Evolutionary conservation across 768 basidiomycete species (phyloP), one percentile per base, ranked within the genome.

Genomic region (Lactarius sp.): DNA sequence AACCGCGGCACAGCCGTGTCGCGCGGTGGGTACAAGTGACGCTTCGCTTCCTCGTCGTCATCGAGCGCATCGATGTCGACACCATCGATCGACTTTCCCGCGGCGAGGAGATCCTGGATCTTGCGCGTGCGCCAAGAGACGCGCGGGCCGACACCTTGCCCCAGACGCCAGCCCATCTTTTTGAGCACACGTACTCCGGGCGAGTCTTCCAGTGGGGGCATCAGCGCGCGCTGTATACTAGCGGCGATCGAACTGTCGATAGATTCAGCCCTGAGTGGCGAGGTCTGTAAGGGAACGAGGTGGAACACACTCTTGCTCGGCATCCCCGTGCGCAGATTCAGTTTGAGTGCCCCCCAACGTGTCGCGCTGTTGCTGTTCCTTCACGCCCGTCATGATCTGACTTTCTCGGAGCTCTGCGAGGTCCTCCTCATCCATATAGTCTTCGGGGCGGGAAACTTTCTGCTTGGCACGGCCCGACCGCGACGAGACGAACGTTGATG

Each of bases 381-480:
- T 88, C 4, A 94, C 83, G 9, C 97, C 73, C 20, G 81, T 84
- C 68, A 59, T 67, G 12, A 68, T 52, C 52, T 86, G 80, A 67
- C 83, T 84, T 46, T 94, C 92, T 39, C 81, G 83, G 64, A 90
- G 74, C 65, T 92, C 92, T 51, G 90, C 85, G 16, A 98, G 77
- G 73, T 98, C 97, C 75, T 99, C 97, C 49, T 98, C 97, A 76
- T 99, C 97, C 97, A 99, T 98, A 72, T 92, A 98, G 72, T 97
- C 94, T 74, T 96, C 92, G 0, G 93, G 88, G 37, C 81, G 80
- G n/a, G 80, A 75, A 2, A 75, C 76, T 69, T 83, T 80, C 68
- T 82, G 74, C 72, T 87, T 87, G 52, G 84, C 84, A 53, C 94
- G 84, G 50, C 91, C 88, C 34, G 72, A 75, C 37, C 94, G 83